phyloP scores from a whole-genome alignment of 2,329 filamentous ascomycete species.

The Talaromyces amestolkiae region DNA sequence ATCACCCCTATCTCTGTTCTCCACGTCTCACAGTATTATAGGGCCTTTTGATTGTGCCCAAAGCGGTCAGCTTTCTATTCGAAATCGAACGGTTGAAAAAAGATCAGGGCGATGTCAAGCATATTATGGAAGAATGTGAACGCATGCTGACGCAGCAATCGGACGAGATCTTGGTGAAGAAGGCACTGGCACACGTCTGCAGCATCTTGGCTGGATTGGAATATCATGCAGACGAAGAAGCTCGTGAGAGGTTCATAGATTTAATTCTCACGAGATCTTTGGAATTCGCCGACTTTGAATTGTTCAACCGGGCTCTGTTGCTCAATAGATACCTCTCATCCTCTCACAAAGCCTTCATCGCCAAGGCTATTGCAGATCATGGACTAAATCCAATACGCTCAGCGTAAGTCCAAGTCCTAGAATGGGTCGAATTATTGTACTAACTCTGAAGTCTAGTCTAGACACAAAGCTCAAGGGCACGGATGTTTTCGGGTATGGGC shows the following conservation, averaged over 20 bases:
- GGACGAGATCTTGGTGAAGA: not conserved
- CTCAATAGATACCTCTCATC: not conserved
- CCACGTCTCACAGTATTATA: not conserved
- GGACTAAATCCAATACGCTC: not conserved
- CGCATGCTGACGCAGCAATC: not conserved
- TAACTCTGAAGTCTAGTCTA: constrained; percentile 1
- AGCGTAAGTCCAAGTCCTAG: not conserved
- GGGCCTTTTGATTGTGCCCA: constrained; percentile 14
- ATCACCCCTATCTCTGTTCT: not conserved
- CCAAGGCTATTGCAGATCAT: constrained; percentile 6
- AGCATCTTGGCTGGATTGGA: not conserved
- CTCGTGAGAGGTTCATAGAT: not conserved
- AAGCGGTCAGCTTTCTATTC: constrained; percentile 5
- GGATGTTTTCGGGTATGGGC: too few species aligned
- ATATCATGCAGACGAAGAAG: not conserved
- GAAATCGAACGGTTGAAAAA: constrained; percentile 5
- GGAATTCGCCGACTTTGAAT: constrained; percentile 3
- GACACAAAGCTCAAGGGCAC: not conserved
- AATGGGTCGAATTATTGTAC: not conserved
- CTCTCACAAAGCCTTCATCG: not conserved
- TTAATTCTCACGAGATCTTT: not conserved
- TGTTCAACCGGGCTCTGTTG: not conserved
- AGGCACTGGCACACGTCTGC: constrained; percentile 6
- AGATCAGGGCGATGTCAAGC: not conserved
- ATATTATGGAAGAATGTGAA: not conserved